Conservation (phyloP, 495 filamentous ascomycete genomes). For the Poronia punctata region DNA sequence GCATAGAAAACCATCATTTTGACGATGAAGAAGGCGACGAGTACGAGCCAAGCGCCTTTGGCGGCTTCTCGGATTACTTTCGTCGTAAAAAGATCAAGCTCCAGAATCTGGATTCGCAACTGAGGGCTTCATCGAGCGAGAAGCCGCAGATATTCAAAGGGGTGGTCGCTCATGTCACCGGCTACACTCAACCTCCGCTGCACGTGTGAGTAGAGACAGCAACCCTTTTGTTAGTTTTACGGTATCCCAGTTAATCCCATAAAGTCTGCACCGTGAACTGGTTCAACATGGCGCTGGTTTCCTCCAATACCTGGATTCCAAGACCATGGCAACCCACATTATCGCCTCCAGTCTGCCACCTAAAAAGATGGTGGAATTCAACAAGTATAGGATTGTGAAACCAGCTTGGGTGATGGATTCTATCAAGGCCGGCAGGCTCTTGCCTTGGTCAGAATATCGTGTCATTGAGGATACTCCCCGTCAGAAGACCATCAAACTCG, state of each 20-base stretch:
- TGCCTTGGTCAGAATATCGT: conserved; percentile 79
- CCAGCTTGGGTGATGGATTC: conserved; percentile 96
- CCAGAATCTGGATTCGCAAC: conserved; percentile 81
- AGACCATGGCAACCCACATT: conserved; percentile 90
- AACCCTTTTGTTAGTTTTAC: background rate
- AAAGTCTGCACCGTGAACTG: conserved; percentile 65
- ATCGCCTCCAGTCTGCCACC: conserved; percentile 84
- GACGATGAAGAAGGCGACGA: conserved; percentile 75
- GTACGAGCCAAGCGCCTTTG: conserved; percentile 80
- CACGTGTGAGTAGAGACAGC: conserved; percentile 47
- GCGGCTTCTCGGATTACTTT: conserved; percentile 85
- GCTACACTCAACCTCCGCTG: conserved; percentile 86
- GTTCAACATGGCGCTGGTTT: conserved; percentile 89
- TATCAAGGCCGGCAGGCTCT: conserved; percentile 65
- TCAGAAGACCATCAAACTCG: conserved; percentile 63
- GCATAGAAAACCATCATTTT: conserved; percentile 65
- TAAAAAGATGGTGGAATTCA: conserved; percentile 85
- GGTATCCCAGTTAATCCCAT: background rate
- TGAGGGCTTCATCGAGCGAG: conserved; percentile 56
- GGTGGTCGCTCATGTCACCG: conserved; percentile 81
- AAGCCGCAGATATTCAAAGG: conserved; percentile 84
- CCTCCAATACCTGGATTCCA: conserved; percentile 88
- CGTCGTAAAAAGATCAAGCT: conserved; percentile 91
- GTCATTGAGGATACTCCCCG: conserved; percentile 76
- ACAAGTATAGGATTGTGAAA: conserved; percentile 82